Base-by-base conservation (phyloP, 345 rosid species). In the Capsella bursapastoris region DNA sequence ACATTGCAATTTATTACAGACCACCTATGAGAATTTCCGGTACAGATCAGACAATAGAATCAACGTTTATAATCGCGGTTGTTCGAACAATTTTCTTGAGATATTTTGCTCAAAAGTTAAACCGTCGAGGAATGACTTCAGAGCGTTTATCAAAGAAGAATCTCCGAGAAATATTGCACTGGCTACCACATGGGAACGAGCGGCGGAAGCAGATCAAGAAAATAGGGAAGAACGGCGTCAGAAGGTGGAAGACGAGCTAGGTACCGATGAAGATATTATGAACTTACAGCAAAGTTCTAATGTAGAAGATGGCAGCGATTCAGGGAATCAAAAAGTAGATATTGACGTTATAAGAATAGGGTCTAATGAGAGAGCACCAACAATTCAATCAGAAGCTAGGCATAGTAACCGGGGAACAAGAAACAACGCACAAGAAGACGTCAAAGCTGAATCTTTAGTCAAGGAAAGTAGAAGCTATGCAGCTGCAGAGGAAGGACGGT, bases 11-110 rank as follows among this genome's bases (percentile, higher is more conserved):
- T 37, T 25, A 28, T 65, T 84, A 56, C 88, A 93, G 97, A 95
- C 97, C n/a, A 95, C 97, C 10, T 90, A 92, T 74, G 99, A 95
- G 80, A 92, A 95, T 74, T 89, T 92, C 78, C 93, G 97, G 71
- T 86, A 85, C 81, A 83, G 92, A 84, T 80, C 97, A 52, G 95
- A 89, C 80, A 87, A 70, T 71, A 84, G 91, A 84, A 41, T 78
- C 72, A 90, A 87, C 71, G 86, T 83, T 18, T 89, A 83, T 71
- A 73, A 88, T 69, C 81, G 73, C 51, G 96, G 97, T 7, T 86
- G 92, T 64, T 14, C 78, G 18, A 72, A 72, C 68, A 95, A 92
- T 78, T 90, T 92, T 72, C 57, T 83, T 6, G 96, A 95, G 75
- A 90, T 82, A 62, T 90, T 95, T 76, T 92, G 90, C 82, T 83